These are phyloP conservation scores for Dothideomycetes sp. DNA, from an alignment of 2,329 filamentous ascomycete genomes.

Conservation along the genomic window DNA sequence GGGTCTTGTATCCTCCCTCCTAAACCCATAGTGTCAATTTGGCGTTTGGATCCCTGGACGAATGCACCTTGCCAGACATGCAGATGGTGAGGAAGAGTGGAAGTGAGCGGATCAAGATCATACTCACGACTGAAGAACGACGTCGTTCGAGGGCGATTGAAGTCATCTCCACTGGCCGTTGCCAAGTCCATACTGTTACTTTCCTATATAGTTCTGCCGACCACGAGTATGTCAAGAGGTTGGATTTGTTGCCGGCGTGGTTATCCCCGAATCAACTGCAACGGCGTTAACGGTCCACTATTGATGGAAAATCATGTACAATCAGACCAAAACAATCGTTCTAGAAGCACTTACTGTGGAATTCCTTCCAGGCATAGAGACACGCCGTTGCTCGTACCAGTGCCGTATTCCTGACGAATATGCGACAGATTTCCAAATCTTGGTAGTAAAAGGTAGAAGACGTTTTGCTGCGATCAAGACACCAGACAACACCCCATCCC, in stretches of 20 bases:
- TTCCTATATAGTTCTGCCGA: slow-evolving; percentile 11
- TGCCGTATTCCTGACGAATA: too few relatives aligned
- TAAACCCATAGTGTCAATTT: slow-evolving; percentile 13
- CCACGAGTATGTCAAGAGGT: slow-evolving; percentile 8
- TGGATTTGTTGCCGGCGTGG: slow-evolving; percentile 7
- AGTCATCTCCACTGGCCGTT: slow-evolving; percentile 12
- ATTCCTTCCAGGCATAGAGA: neutral
- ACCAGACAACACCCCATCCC: too few relatives aligned
- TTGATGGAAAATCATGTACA: slow-evolving; percentile 4
- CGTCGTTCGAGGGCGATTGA: slow-evolving; percentile 7
- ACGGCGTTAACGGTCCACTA: slow-evolving; percentile 11
- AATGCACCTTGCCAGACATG: neutral
- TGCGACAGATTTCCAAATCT: too few relatives aligned
- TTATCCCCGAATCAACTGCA: slow-evolving; percentile 1
- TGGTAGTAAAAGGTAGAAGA: too few relatives aligned
- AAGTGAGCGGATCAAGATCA: neutral
- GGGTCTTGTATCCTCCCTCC: slow-evolving; percentile 14
- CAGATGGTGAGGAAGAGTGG: neutral
- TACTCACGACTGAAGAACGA: slow-evolving; percentile 1
- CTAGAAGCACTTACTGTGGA: neutral
- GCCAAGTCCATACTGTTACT: slow-evolving; percentile 10
- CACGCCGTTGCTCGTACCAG: slow-evolving; percentile 3
- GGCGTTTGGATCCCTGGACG: slow-evolving; percentile 1
- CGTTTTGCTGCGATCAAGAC: too few relatives aligned
- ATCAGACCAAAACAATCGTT: neutral